These are phyloP conservation scores for Selaginella moellendorffii DNA, from an alignment of 75 land plant genomes.

Conservation along the genomic window DNA sequence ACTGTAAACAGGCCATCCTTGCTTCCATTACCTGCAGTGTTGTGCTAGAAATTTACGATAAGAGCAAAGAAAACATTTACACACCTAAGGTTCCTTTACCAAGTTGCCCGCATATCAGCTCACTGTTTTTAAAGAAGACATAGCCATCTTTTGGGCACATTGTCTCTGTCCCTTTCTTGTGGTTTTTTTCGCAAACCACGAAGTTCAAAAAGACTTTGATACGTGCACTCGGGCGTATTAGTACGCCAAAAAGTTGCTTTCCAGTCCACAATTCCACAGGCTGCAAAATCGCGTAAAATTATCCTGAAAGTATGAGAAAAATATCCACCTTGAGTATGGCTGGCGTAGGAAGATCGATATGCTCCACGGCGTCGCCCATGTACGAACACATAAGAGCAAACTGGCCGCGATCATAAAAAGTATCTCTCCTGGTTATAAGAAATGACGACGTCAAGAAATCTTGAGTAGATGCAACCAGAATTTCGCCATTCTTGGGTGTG, in stretches of 20 bases:
- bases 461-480: conserved; percentile 92
- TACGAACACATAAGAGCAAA: conserved; percentile 79
- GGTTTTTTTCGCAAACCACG: conserved; percentile 54
- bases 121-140: conserved; percentile 91
- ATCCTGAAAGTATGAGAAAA: conserved; percentile 1
- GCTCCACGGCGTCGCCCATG: conserved; percentile 84
- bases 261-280: conserved; percentile 97
- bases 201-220: conserved; percentile 74
- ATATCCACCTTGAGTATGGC: conserved; percentile 80
- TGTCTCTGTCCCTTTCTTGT: conserved; percentile 35
- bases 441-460: conserved; percentile 91
- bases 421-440: conserved; percentile 85
- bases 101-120: conserved; percentile 76
- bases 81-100: conserved; percentile 90
- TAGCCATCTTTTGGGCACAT: conserved; percentile 88
- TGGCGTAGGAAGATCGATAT: conserved; percentile 88
- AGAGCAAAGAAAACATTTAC: conserved; percentile 6
- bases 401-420: conserved; percentile 84
- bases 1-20: conserved; percentile 84
- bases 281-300: conserved; percentile 27
- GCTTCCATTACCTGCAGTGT: conserved; percentile 90
- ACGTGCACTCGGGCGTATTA: conserved; percentile 67
- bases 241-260: conserved; percentile 81
- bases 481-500: conserved; percentile 96
- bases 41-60: background rate